Conservation (phyloP, 2,329 filamentous ascomycete species). For the Colletotrichum scovillei region DNA sequence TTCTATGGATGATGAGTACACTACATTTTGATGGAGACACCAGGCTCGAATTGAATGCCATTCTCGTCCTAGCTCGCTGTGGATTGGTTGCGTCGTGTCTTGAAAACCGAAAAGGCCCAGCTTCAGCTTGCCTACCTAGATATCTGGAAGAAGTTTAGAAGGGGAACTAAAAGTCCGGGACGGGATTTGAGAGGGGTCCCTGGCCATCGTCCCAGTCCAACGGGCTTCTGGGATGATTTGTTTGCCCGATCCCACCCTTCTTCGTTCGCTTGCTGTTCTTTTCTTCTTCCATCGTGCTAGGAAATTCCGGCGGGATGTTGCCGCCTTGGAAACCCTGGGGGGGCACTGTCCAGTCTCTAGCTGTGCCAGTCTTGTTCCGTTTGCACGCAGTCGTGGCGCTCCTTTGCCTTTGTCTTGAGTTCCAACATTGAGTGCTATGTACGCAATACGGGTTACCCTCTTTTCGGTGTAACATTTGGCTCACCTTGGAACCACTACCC, state of each 20-base stretch:
- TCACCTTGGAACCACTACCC: neutral
- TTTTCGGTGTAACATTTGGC: neutral
- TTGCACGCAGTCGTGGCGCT: neutral
- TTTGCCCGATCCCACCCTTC: slow-evolving; percentile 10
- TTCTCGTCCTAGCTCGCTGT: slow-evolving; percentile 9
- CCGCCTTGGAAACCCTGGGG: neutral
- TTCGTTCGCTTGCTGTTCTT: neutral
- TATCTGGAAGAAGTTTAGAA: neutral
- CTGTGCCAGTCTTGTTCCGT: neutral
- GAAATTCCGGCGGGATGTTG: neutral
- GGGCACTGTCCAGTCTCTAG: neutral
- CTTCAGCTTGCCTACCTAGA: neutral
- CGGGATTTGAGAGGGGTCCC: slow-evolving; percentile 8
- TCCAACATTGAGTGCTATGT: neutral
- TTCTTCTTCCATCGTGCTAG: neutral
- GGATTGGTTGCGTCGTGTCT: neutral
- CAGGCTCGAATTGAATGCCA: slow-evolving; percentile 20
- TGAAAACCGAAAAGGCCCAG: neutral
- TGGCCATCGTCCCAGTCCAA: neutral
- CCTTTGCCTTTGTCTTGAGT: neutral
- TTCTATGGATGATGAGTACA: slow-evolving; percentile 18
- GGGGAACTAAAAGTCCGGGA: neutral
- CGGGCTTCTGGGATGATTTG: slow-evolving; percentile 12
- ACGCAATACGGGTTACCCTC: too few relatives aligned
- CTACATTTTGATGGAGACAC: neutral